Percentiles rank a stretch among this genome's conserved stretches.
These are phyloP conservation scores for Penicillium parvum DNA, from an alignment of 495 filamentous ascomycete genomes.

Conservation along the genomic window DNA sequence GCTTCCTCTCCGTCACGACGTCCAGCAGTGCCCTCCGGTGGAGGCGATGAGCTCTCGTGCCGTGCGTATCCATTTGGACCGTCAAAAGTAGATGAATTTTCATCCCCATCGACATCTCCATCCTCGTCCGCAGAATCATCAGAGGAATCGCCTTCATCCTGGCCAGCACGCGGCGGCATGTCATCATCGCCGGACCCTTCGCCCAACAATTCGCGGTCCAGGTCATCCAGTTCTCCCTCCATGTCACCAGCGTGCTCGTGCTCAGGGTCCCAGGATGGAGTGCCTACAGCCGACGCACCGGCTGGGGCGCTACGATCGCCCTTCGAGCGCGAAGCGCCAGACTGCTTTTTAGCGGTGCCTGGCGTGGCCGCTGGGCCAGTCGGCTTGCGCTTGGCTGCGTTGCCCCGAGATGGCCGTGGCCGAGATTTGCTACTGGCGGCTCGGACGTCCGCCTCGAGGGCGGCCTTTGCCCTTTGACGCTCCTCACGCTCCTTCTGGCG, in stretches of 20 bases:
- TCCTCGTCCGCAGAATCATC: constrained; percentile 31
- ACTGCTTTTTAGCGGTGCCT: constrained; percentile 21
- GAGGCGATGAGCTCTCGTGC: constrained; percentile 36
- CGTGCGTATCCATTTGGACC: constrained; percentile 38
- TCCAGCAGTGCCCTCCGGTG: constrained; percentile 12
- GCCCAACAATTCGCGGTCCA: constrained; percentile 48
- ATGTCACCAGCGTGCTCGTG: constrained; percentile 26
- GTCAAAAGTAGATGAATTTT: constrained; percentile 41
- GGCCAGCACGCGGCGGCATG: constrained; percentile 15
- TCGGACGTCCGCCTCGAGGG: constrained; percentile 23
- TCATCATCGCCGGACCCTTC: constrained; percentile 47
- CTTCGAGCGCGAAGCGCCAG: constrained; percentile 29
- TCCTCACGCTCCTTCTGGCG: constrained; percentile 43
- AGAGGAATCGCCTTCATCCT: constrained; percentile 27
- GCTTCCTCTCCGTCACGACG: constrained; percentile 26
- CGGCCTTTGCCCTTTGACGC: constrained; percentile 31
- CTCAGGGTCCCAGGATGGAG: constrained; percentile 23
- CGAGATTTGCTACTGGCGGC: constrained; percentile 20
- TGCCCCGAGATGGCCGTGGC: constrained; percentile 15
- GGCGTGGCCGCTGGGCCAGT: constrained; percentile 24
- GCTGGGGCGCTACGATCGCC: constrained; percentile 24
- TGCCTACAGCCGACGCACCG: constrained; percentile 12
- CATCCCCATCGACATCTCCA: constrained; percentile 37
- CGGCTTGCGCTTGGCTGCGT: constrained; percentile 35
- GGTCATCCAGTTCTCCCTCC: constrained; percentile 47